Base-by-base conservation (phyloP, 805 yeast genomes). In the Spathaspora gorwiae region DNA sequence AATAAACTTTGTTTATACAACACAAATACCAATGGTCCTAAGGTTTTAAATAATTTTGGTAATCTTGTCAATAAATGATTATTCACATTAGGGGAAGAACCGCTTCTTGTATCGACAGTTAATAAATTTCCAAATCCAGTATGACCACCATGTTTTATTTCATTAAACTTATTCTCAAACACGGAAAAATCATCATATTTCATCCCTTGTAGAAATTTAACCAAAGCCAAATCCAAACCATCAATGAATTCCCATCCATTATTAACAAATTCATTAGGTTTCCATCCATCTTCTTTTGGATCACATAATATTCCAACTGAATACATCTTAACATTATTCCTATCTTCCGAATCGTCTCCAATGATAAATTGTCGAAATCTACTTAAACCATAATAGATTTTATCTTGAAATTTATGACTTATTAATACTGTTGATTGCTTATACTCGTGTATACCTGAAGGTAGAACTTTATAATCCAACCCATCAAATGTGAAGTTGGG, bases 21-120 rank as follows among this genome's bases (percentile, higher is more conserved):
- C 35, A 71, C 76, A 55, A 83, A 85, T 2, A 81, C 66, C 41
- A 83, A 64, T 0, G 94, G 90, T 0, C 95, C 90, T 42, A 81
- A 63, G 1, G 60, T 55, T 27, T 74, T 68, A 38, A 84, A 54
- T 34, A 81, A 62, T 10, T 66, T 60, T 1, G 77, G 69, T 14
- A 81, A 60, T n/a, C 54, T 55, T 37, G 66, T 60, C 29, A 74
- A 62, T 13, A 76, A 62, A 64, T 77, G 80, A 54, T 79, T 53
- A 11, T 52, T 47, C 15, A 60, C 39, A 31, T 47, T 39, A 36
- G 47, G 36, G 5, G 29, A 24, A 24, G 29, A 26, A 10, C 6
- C 32, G 5, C 24, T 2, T 19, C 24, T 19, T 19, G 24, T 19
- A 19, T 19, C 24, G 24, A 29, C 32, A 29, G 12, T 29, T 11